Base-by-base conservation (phyloP, 2,329 filamentous ascomycete species). In the Scedosporium apiospermum region DNA sequence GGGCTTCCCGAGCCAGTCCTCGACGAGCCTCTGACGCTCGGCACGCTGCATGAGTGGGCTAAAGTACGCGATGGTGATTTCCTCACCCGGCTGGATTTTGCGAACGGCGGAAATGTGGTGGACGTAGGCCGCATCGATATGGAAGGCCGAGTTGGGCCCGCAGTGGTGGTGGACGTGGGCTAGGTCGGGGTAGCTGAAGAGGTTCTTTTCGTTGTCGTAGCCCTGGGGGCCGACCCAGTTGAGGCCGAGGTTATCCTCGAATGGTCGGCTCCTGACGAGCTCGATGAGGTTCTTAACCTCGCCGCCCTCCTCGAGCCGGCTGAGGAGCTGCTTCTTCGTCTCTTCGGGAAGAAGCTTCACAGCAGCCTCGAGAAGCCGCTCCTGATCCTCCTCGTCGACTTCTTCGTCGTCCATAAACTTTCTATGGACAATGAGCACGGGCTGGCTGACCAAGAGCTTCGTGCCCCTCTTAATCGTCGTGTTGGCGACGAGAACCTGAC, bases 31-130 rank as follows among this genome's bases (percentile, higher is more conserved):
- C 7, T 64, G 64, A 4, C 77, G 73, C 12, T 66, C 62, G 4
- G 65, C 23, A 27, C 64, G 65, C 34, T 46, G 49, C 64, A n/a
- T 70, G 69, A n/a, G 66, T 14, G 67, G 69, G 67, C 75, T 69
- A 38, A 78, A 74, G 67, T 78, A 79, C 0, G 75, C 75, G 61
- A 79, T 67, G 16, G 75, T 77, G 60, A 79, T 71, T 67, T 79
- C 77, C 64, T 78, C 76, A 34, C 77, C 77, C 0, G 75, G 71
- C 3, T 63, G 53, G 64, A 79, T 78, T 62, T 73, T 71, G 1
- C 76, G 71, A 10, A 73, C 68, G 41, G 75, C 77, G 58, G 74
- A 71, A 44, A 76, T 69, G 63, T 73, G 70, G 63, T 78, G 76
- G 3, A 73, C 71, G 44, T 78, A 69, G 1, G 73, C 73, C 3